A percentile compares a stretch with the other conserved stretches of the same genome.
Conservation (phyloP, 805 yeast genomes). For the Lipomyces japonicus region DNA sequence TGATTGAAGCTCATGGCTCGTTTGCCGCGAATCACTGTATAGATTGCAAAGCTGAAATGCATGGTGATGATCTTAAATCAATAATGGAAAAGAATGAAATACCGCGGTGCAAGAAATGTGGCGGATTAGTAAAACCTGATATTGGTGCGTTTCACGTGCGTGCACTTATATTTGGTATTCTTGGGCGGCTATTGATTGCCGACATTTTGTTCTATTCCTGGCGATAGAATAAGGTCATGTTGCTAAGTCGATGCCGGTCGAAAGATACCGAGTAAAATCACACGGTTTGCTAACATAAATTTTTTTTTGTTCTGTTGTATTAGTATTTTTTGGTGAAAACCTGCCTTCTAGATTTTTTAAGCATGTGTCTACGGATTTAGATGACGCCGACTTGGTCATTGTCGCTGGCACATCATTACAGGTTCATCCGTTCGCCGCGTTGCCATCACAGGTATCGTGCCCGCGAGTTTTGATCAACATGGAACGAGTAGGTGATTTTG, state of each 20-base stretch:
- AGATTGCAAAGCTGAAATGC: constrained; percentile 59
- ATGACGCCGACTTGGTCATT: constrained; percentile 61
- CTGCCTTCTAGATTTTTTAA: constrained; percentile 69
- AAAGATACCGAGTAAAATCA: too few relatives aligned
- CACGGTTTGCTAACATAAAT: too few relatives aligned
- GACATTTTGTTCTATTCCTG: background rate
- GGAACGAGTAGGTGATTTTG: constrained; percentile 68
- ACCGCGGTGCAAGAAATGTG: constrained; percentile 58
- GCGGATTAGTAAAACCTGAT: constrained; percentile 82
- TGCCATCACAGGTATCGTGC: constrained; percentile 56
- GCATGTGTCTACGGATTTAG: constrained; percentile 58
- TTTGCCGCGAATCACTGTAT: constrained; percentile 83
- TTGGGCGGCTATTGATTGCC: too few relatives aligned
- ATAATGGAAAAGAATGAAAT: constrained; percentile 31
- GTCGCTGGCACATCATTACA: constrained; percentile 91
- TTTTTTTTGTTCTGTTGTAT: background rate
- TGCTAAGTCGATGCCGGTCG: too few relatives aligned
- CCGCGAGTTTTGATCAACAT: constrained; percentile 67
- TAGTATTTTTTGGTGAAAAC: constrained; percentile 81
- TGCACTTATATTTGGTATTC: background rate
- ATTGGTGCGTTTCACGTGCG: constrained; percentile 46
- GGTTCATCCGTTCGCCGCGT: constrained; percentile 83
- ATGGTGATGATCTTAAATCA: constrained; percentile 31
- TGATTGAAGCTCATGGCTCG: constrained; percentile 94
- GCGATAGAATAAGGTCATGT: too few relatives aligned